Evolutionary conservation across 768 basidiomycete genomes (phyloP).

Genomic region (Boletus sp.): DNA sequence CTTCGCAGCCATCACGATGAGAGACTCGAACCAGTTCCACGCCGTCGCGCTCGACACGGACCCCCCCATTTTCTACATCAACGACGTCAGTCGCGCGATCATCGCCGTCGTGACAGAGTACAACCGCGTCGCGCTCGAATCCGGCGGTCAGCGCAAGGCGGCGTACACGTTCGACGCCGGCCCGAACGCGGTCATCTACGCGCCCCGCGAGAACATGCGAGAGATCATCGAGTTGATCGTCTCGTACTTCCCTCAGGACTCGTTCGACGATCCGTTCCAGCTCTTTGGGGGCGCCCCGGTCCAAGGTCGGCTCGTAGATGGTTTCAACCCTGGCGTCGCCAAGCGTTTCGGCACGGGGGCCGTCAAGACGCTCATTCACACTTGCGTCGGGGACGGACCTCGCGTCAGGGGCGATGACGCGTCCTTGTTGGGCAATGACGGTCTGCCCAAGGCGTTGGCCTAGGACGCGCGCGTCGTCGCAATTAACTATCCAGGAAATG

Average conservation of each 20-base stretch:
- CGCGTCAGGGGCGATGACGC: conserved; percentile 61
- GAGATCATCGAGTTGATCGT: conserved; percentile 75
- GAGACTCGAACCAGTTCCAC: conserved; percentile 98
- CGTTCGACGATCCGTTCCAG: conserved; percentile 74
- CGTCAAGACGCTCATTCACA: conserved; percentile 90
- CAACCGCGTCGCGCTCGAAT: conserved; percentile 72
- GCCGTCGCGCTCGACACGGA: conserved; percentile 95
- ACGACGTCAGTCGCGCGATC: conserved; percentile 94
- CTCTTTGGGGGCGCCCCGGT: conserved; percentile 48
- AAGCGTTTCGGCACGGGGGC: conserved; percentile 70
- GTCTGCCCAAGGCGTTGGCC: conserved; percentile 60
- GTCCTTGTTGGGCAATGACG: conserved; percentile 61
- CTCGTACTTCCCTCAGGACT: conserved; percentile 81
- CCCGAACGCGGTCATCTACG: conserved; percentile 97
- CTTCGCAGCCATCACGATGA: conserved; percentile 93
- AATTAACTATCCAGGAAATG: not conserved
- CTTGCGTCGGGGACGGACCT: conserved; percentile 89
- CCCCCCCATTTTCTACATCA: conserved; percentile 99
- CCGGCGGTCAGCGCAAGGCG: conserved; percentile 63
- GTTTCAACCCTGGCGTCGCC: conserved; percentile 78
- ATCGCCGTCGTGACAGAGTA: conserved; percentile 88
- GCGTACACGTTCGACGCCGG: conserved; percentile 99
- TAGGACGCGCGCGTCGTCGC: conserved; percentile 17
- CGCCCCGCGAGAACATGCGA: conserved; percentile 69
- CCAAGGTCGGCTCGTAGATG: conserved; percentile 53